Evolutionary conservation across 306 rosid species (phyloP).

Genomic region (Quercus engelmannii): DNA sequence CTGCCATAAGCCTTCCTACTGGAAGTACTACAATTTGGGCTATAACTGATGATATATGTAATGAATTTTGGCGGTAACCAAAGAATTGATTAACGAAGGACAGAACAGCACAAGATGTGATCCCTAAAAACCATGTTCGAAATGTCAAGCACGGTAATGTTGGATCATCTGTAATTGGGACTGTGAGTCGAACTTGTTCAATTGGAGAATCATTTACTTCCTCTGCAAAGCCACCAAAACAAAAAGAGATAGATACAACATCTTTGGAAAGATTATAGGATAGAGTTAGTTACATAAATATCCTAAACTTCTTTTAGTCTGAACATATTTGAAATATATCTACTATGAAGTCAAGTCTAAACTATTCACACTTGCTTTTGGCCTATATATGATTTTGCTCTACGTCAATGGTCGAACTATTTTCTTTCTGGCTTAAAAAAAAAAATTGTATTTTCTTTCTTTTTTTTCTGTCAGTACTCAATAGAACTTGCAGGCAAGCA

Average conservation of each 20-base stretch:
- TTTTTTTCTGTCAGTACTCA: no score
- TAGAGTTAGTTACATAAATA: not conserved
- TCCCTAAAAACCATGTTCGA: slow-evolving; percentile 77
- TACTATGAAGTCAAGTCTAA: no score
- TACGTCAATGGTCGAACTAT: no score
- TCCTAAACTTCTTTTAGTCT: not conserved
- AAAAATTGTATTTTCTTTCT: no score
- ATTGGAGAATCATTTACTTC: slow-evolving; percentile 64
- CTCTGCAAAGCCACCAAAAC: not conserved
- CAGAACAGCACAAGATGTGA: slow-evolving; percentile 49
- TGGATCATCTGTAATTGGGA: slow-evolving; percentile 66
- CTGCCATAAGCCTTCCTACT: slow-evolving; percentile 74
- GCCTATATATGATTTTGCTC: no score
- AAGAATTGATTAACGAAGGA: slow-evolving; percentile 75
- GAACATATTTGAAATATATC: not conserved
- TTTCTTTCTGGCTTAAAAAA: no score
- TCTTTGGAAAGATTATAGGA: not conserved
- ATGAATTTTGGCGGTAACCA: slow-evolving; percentile 53
- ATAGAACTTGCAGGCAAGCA: no score
- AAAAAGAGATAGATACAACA: not conserved
- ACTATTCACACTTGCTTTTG: no score
- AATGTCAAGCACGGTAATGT: slow-evolving; percentile 61
- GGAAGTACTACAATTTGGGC: slow-evolving; percentile 75
- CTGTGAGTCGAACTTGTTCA: slow-evolving; percentile 80
- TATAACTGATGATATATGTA: slow-evolving; percentile 46